A percentile compares a stretch with the other conserved stretches of the same genome.
Evolutionary conservation across 495 filamentous ascomycete genomes (phyloP).

Genomic region (Penicillium dipodomyicola): DNA sequence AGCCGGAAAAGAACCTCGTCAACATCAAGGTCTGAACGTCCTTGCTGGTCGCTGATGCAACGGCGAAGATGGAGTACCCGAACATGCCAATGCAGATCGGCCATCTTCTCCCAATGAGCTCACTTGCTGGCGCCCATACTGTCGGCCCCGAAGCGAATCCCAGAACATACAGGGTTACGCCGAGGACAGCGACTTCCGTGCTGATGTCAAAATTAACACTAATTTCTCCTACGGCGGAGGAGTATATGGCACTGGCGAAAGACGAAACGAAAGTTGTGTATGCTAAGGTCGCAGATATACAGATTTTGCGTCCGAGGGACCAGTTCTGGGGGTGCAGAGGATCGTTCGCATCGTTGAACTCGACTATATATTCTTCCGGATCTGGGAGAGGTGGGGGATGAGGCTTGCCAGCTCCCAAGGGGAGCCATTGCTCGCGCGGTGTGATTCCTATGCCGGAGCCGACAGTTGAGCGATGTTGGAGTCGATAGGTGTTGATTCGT

Average conservation of each 20-base stretch:
- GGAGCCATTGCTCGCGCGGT: constrained; percentile 31
- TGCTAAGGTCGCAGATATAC: constrained; percentile 37
- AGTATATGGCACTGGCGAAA: constrained; percentile 55
- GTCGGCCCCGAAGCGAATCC: constrained; percentile 53
- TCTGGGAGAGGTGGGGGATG: constrained; percentile 47
- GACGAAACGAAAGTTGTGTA: constrained; percentile 52
- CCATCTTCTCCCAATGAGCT: constrained; percentile 63
- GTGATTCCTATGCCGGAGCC: constrained; percentile 25
- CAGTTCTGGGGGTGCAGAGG: constrained; percentile 55
- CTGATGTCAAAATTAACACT: constrained; percentile 46
- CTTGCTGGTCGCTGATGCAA: constrained; percentile 55
- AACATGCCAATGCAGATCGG: constrained; percentile 54
- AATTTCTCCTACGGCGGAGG: constrained; percentile 42
- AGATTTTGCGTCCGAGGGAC: constrained; percentile 28
- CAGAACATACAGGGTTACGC: constrained; percentile 54
- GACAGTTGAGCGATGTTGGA: constrained; percentile 37
- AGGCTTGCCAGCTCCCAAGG: constrained; percentile 41
- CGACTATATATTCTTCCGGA: constrained; percentile 50
- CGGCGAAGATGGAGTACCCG: constrained; percentile 52
- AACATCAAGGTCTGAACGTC: constrained; percentile 56
- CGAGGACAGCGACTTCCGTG: constrained; percentile 52
- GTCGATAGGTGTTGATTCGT: constrained; percentile 34
- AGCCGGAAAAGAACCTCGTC: constrained; percentile 48
- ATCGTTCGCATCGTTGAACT: constrained; percentile 52
- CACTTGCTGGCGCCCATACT: constrained; percentile 66